Conservation (phyloP, 148 eudicot genomes). For the Simmondsia chinensis region DNA sequence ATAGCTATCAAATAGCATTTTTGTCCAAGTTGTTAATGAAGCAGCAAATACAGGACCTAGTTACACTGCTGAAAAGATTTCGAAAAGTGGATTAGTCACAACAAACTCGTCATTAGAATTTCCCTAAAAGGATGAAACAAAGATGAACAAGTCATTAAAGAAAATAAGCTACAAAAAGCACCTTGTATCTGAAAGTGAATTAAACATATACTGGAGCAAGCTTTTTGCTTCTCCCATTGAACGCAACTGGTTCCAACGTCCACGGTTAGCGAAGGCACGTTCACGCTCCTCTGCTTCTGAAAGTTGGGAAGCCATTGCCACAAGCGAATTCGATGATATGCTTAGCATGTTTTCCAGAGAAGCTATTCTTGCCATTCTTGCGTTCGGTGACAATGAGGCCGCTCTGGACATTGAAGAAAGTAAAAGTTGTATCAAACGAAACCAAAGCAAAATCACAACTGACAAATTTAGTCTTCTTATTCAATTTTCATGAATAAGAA, state of each 20-base stretch:
- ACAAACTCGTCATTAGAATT: too few relatives aligned
- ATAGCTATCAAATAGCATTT: too few relatives aligned
- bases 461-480: too few relatives aligned
- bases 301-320: constrained; percentile 98
- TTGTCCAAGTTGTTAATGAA: too few relatives aligned
- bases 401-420: constrained; percentile 34
- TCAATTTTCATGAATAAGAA: too few relatives aligned
- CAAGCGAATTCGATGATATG: constrained; percentile 90
- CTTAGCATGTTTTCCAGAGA: constrained; percentile 91
- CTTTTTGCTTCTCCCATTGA: constrained; percentile 94
- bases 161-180: constrained; percentile 10
- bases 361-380: constrained; percentile 91
- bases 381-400: constrained; percentile 81
- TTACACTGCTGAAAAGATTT: too few relatives aligned
- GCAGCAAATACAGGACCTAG: too few relatives aligned
- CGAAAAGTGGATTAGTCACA: too few relatives aligned
- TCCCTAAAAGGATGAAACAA: neutral
- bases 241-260: constrained; percentile 90
- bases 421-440: constrained; percentile 4
- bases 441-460: neutral
- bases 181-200: constrained; percentile 83
- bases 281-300: constrained; percentile 99
- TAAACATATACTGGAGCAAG: constrained; percentile 86
- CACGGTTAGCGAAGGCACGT: constrained; percentile 69
- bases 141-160: neutral